Percentiles rank a stretch among this genome's conserved stretches.
These are phyloP conservation scores for Aspergillus avenaceus DNA, from an alignment of 495 filamentous ascomycete genomes.

Conservation along the genomic window DNA sequence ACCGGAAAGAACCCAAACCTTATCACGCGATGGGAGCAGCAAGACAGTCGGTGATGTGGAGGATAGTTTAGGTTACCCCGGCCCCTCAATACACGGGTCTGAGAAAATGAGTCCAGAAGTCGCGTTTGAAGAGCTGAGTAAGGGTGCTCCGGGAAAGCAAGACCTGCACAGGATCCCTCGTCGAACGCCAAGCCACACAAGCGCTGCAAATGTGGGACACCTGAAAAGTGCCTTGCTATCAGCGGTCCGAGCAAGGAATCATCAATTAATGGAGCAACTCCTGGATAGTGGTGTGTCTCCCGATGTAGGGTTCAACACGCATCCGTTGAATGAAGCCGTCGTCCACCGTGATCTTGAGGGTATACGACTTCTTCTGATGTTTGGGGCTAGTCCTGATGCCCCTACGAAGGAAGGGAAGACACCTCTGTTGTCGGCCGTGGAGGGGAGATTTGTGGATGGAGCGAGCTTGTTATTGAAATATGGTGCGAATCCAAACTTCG, in stretches of 20 bases:
- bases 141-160: not conserved
- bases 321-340: slow-evolving; percentile 40
- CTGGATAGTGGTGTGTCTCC: slow-evolving; percentile 47
- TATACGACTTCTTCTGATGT: slow-evolving; percentile 44
- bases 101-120: slow-evolving; percentile 1
- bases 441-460: slow-evolving; percentile 38
- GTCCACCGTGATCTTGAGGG: slow-evolving; percentile 39
- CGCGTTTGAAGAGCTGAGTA: not conserved
- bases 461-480: slow-evolving; percentile 45
- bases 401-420: slow-evolving; percentile 35
- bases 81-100: slow-evolving; percentile 2
- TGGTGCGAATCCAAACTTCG: slow-evolving; percentile 46
- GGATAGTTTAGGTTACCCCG: not conserved
- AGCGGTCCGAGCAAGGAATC: slow-evolving; percentile 41
- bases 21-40: not conserved
- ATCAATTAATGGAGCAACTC: slow-evolving; percentile 46
- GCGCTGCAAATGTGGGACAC: slow-evolving; percentile 1
- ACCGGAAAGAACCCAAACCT: not conserved
- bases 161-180: not conserved
- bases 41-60: not conserved
- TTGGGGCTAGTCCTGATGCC: slow-evolving; percentile 44
- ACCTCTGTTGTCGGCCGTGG: slow-evolving; percentile 38
- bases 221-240: slow-evolving; percentile 5
- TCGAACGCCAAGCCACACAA: slow-evolving; percentile 7
- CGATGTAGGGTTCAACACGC: slow-evolving; percentile 29